Base-by-base conservation (phyloP, 768 basidiomycete genomes). In the Steccherinum ochraceum region DNA sequence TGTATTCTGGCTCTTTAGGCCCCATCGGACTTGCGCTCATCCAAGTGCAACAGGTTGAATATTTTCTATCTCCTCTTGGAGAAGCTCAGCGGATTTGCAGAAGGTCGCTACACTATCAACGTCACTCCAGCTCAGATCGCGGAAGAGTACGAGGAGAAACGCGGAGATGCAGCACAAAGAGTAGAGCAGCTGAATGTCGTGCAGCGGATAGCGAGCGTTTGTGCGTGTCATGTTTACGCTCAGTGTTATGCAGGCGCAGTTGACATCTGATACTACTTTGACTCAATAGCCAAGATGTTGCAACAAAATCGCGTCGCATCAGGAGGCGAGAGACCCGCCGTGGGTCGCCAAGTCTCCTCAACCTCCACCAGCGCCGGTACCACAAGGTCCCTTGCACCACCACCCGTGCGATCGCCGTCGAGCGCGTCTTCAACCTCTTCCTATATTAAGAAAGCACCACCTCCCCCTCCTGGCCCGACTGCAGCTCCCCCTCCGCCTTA, bases 1-100 rank as follows among this genome's bases (percentile, higher is more conserved):
- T 63, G 93, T 82, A 24, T 47, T 24, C 46, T 23, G 52, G n/a
- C 7, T 56, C 51, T 43, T 30, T 47, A 27, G 30, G 41, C 27
- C 44, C 7, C 21, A 19, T 21, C 5, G 21, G 23, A 13, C 7
- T 16, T 26, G 40, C 45, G 19, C 35, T 46, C 20, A 40, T 43
- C 20, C 20, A n/a, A 39, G 27, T 10, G 4, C 23, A 16, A 7
- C 57, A 95, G 92, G 69, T 74, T 95, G 58, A 95, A 96, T 67
- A 85, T 94, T 52, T 94, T 84, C 72, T 98, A 97, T 69, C 73
- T 96, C 51, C 81, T 97, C 64, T 76, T 96, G 52, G 96, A 99
- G 71, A 97, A 94, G 73, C 74, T 97, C 71, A 87, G 89, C 64
- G 78, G 79, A 30, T 98, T 94, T 61, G 81, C 89, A 1, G 85